These are phyloP conservation scores for Chlorokybus atmophyticus DNA, from an alignment of 139 green algal genomes.

Conservation along the genomic window DNA sequence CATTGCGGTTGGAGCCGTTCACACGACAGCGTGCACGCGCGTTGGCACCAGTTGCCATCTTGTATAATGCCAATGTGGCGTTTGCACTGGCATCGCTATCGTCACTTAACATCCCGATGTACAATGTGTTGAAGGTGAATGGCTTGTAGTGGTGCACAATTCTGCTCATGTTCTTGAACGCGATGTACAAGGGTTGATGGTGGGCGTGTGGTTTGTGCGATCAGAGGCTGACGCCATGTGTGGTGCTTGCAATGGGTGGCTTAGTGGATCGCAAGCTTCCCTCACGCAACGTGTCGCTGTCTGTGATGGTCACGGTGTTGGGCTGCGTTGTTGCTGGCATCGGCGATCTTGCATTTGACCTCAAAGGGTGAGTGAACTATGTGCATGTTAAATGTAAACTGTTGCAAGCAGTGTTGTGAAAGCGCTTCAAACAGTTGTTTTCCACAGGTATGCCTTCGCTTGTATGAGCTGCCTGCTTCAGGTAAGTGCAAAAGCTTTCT, in stretches of 20 bases:
- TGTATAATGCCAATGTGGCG: conserved; percentile 40
- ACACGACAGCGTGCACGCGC: background rate
- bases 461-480: conserved; percentile 44
- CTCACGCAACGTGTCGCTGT: conserved; percentile 18
- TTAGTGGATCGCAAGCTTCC: no score
- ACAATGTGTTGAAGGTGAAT: conserved; percentile 21
- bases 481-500: conserved; percentile 12
- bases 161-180: no score
- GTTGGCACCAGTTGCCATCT: conserved; percentile 19
- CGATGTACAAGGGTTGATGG: no score
- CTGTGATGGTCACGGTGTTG: conserved; percentile 17
- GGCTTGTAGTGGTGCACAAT: no score
- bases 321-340: conserved; percentile 33
- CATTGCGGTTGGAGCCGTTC: conserved; percentile 8
- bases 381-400: no score
- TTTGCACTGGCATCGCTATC: conserved; percentile 25
- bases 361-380: no score
- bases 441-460: conserved; percentile 52
- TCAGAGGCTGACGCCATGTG: no score
- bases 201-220: no score
- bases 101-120: conserved; percentile 32
- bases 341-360: conserved; percentile 52
- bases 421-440: no score
- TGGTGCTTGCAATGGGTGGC: no score
- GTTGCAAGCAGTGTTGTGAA: no score